Evolutionary conservation across 257 asterid genomes (phyloP).

Genomic region (Voacanga thouarsii): DNA sequence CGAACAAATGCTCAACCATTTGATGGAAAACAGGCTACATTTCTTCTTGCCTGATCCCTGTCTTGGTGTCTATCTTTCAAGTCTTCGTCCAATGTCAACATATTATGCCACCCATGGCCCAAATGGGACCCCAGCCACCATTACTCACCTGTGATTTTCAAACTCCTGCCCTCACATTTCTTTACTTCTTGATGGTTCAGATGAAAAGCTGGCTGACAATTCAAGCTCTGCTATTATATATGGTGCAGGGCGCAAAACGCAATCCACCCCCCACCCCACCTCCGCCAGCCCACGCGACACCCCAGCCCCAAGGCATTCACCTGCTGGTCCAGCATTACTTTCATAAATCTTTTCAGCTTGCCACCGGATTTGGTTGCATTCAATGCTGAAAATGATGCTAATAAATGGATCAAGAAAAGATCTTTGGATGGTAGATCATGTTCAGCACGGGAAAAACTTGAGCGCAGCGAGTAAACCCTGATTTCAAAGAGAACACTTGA

Average conservation of each 20-base stretch:
- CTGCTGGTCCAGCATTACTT: neutral
- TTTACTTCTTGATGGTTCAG: neutral
- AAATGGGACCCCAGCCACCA: neutral
- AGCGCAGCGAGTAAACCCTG: no score
- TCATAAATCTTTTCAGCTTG: neutral
- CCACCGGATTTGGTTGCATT: neutral
- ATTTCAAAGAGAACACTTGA: no score
- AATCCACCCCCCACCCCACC: neutral
- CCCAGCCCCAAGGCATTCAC: neutral
- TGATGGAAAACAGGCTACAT: neutral
- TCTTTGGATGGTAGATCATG: no score
- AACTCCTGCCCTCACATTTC: neutral
- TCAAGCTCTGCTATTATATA: neutral
- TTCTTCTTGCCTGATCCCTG: neutral
- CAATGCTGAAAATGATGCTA: neutral
- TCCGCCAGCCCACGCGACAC: neutral
- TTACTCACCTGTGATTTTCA: neutral
- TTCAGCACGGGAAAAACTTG: no score
- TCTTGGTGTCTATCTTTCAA: neutral
- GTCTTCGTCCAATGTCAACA: constrained; percentile 1
- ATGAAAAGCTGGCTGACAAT: no score
- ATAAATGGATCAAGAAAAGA: no score
- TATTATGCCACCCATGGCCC: neutral
- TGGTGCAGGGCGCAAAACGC: neutral
- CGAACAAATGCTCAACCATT: neutral